A percentile compares a stretch with the other conserved stretches of the same genome.
phyloP scores from a whole-genome alignment of 2,329 filamentous ascomycete genomes.

The Ophiosphaerella korrae region DNA sequence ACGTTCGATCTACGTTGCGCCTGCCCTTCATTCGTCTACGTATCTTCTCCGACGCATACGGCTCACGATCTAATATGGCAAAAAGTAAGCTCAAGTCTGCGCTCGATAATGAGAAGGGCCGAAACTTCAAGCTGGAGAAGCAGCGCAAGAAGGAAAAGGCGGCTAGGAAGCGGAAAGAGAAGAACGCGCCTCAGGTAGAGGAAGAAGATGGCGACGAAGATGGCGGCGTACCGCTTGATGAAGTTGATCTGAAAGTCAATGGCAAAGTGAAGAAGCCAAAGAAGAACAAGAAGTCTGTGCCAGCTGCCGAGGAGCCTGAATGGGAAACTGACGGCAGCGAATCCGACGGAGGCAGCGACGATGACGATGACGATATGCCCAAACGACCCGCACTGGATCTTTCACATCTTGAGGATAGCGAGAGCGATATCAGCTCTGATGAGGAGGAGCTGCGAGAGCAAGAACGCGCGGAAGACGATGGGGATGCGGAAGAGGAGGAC shows the following conservation, averaged over 20 bases:
- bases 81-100: conserved; percentile 62
- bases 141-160: conserved; percentile 70
- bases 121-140: conserved; percentile 76
- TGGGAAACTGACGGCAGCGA: conserved; percentile 43
- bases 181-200: conserved; percentile 26
- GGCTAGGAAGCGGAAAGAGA: conserved; percentile 56
- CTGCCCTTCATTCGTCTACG: not conserved
- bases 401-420: conserved; percentile 47
- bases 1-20: conserved; percentile 13
- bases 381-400: conserved; percentile 31
- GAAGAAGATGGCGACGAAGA: conserved; percentile 28
- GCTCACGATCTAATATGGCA: conserved; percentile 39
- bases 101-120: conserved; percentile 63
- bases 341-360: conserved; percentile 47
- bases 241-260: conserved; percentile 35
- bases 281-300: conserved; percentile 38
- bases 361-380: conserved; percentile 39
- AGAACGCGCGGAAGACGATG: conserved; percentile 43
- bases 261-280: conserved; percentile 36
- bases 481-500: conserved; percentile 37
- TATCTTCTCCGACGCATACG: not conserved
- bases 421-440: conserved; percentile 48
- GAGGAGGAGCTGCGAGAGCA: conserved; percentile 36
- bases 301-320: conserved; percentile 30
- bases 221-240: conserved; percentile 37